phyloP scores from a whole-genome alignment of 2,329 filamentous ascomycete species.

The Ilyonectria mors-panacis region DNA sequence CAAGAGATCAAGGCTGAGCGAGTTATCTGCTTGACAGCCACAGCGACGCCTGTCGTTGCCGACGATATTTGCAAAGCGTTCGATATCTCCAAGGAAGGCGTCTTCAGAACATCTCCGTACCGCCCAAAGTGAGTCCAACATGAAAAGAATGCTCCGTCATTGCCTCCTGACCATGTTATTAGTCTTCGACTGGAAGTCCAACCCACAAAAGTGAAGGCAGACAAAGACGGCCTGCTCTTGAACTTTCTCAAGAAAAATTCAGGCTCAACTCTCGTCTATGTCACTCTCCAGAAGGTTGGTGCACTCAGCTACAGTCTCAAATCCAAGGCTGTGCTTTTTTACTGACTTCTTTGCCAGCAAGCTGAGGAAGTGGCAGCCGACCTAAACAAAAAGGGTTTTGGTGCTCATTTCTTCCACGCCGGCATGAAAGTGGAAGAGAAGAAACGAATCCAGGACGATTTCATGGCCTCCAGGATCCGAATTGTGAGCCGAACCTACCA shows the following conservation, averaged over 20 bases:
- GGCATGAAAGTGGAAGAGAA: slow-evolving; percentile 64
- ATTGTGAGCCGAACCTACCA: slow-evolving; percentile 40
- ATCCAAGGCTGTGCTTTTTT: too few species aligned
- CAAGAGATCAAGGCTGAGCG: slow-evolving; percentile 70
- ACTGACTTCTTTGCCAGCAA: slow-evolving; percentile 51
- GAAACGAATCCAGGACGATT: slow-evolving; percentile 64
- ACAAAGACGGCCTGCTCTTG: slow-evolving; percentile 62
- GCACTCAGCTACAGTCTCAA: too few species aligned
- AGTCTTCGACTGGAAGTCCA: slow-evolving; percentile 68
- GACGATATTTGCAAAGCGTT: slow-evolving; percentile 69
- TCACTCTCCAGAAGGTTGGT: slow-evolving; percentile 66
- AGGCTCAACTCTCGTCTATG: slow-evolving; percentile 73
- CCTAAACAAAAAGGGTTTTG: slow-evolving; percentile 56
- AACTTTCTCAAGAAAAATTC: slow-evolving; percentile 65
- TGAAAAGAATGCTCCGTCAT: rapidly evolving
- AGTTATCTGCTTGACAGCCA: slow-evolving; percentile 73
- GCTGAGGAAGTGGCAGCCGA: slow-evolving; percentile 60
- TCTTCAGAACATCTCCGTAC: slow-evolving; percentile 73
- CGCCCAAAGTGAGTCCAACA: slow-evolving; percentile 61
- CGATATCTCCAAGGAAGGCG: slow-evolving; percentile 59
- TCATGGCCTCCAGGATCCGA: slow-evolving; percentile 62
- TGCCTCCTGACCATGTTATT: neutral
- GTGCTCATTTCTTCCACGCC: slow-evolving; percentile 64
- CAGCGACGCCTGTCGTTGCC: slow-evolving; percentile 70
- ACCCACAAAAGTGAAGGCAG: slow-evolving; percentile 57